Base-by-base conservation (phyloP, 345 rosid genomes). In the Populus pruinosa region DNA sequence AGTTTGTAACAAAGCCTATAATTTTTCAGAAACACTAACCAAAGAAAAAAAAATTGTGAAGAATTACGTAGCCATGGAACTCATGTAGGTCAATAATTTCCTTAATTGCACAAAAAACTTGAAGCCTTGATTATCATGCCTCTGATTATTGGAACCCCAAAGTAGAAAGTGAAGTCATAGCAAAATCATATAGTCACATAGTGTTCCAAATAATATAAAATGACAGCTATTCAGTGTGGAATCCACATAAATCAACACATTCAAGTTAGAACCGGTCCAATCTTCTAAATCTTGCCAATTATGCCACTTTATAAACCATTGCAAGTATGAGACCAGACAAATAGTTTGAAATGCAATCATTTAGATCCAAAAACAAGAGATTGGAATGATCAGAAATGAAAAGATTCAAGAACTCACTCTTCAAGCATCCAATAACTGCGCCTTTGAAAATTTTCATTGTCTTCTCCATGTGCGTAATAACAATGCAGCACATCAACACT, bases 381-480 rank as follows among this genome's bases (percentile, higher is more conserved):
- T 8, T 9, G 62, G 62, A 56, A n/a, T 43, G 44, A 33, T 36
- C 13, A 71, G 18, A 70, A 72, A 69, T 50, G 71, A 70, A 67
- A 81, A 68, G 68, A 76, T n/a, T 41, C 50, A 62, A 50, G 56
- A 74, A 89, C 99, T 91, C 85, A 96, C 99, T 96, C 94, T 78
- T 93, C 98, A 82, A 96, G 99, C 96, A 92, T 82, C 98, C 99
- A 96, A 73, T 96, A 96, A 77, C 96, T 90, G 86, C 99, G 92
- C 67, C 99, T 90, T 78, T 93, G 99, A 81, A 96, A 96, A 82
- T 84, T 88, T 78, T 92, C 96, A 72, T 92, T 87, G 10, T 91
- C 90, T 85, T 93, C 94, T 70, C 98, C 98, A 79, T 93, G 99
- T 5, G 99, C 98, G 90, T 96, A 96, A 81, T 96, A 96, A 80